Base-by-base conservation (phyloP, 2,329 filamentous ascomycete genomes). In the Trichophyton mentagrophytes region DNA sequence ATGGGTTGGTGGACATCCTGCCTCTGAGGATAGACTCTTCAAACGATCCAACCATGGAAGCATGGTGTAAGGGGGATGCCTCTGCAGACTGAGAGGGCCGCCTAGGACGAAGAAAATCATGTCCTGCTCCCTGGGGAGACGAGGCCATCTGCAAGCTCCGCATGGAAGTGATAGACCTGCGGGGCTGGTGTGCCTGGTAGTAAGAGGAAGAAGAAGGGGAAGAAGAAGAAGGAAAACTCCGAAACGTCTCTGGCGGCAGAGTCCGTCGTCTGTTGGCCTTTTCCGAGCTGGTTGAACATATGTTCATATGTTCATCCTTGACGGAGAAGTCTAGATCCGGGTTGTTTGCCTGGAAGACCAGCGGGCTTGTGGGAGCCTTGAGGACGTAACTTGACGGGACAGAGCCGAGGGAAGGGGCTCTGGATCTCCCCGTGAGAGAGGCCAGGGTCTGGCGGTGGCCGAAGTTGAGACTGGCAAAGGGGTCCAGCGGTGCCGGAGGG, bases 11-110 rank as follows among this genome's bases (percentile, higher is more conserved):
- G 30, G 93, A 97, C 93, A 99, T 99, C 64, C 93, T 85, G 44
- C 93, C 93, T 55, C 90, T 85, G 1, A 99, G 78, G 63, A 99
- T 96, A 30, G 90, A 96, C 74, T 99, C 93, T 73, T 99, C 93
- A 67, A 96, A 99, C 1, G 92, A 96, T 1, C 93, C 93, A 1
- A 97, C 92, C 88, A 99, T 95, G 2, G 91, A 91, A 7, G 92
- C 91, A 73, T 95, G 90, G 61, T 92, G 88, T 30, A 93, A 77
- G 3, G 89, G 86, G 2, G 89, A 90, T 2, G 79, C 76, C 53
- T 96, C 91, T 0, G 86, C 85, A 15, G 83, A 81, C 53, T 89
- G 78, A 0, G 91, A 96, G 0, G 86, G 85, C 49, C 90, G 80
- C 15, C 79, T 73, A 62, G 42, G 71, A 61, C 60, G 62, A 13